Percentiles rank a stretch among this genome's conserved stretches.
Evolutionary conservation across 441 rosid species (phyloP).

Genomic region (Croton setiger): DNA sequence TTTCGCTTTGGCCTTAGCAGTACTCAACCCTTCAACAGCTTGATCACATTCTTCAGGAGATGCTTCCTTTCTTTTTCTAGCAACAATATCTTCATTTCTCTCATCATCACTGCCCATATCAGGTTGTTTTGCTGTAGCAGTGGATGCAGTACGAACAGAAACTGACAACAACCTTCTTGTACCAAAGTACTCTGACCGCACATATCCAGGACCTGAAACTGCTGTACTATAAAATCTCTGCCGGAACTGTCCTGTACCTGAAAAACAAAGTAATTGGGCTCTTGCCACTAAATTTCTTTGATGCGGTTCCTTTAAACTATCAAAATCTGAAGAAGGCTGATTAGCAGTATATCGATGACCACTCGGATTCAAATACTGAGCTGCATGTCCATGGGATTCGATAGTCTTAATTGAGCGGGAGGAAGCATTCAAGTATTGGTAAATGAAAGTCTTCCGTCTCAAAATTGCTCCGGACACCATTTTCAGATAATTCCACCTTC

Average conservation of each 20-base stretch:
- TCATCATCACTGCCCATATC: slow-evolving; percentile 35
- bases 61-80: slow-evolving; percentile 67
- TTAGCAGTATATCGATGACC: slow-evolving; percentile 23
- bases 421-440: slow-evolving; percentile 41
- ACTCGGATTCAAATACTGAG: slow-evolving; percentile 29
- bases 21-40: slow-evolving; percentile 84
- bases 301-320: slow-evolving; percentile 20
- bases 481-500: slow-evolving; percentile 17
- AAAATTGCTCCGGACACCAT: slow-evolving; percentile 81
- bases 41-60: slow-evolving; percentile 95
- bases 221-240: slow-evolving; percentile 31
- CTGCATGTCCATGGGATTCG: slow-evolving; percentile 36
- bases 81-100: slow-evolving; percentile 35
- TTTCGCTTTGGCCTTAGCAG: slow-evolving; percentile 81
- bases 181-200: slow-evolving; percentile 30
- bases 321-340: slow-evolving; percentile 20
- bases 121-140: slow-evolving; percentile 54
- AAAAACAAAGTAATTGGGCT: slow-evolving; percentile 29
- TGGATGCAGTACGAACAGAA: slow-evolving; percentile 48
- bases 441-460: slow-evolving; percentile 49
- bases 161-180: slow-evolving; percentile 32
- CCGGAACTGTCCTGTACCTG: slow-evolving; percentile 28
- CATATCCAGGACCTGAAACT: slow-evolving; percentile 29
- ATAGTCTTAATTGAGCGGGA: slow-evolving; percentile 36
- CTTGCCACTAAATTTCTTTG: slow-evolving; percentile 24